phyloP scores from a whole-genome alignment of 371 early-diverging fungal genomes.

The Mortierella polycephala region DNA sequence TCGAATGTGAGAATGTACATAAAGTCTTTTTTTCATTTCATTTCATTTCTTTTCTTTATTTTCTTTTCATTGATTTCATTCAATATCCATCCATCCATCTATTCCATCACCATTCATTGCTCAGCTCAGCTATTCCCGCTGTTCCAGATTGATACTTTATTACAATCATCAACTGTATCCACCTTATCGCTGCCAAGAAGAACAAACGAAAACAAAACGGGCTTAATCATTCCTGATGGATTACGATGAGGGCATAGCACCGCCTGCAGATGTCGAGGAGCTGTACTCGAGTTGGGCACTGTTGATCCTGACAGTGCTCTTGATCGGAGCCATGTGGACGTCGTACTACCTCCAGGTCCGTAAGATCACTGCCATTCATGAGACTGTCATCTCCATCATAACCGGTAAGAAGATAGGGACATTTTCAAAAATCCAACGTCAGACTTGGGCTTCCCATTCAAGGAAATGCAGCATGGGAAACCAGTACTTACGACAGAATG shows the following conservation, averaged over 20 bases:
- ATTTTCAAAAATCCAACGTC: background rate
- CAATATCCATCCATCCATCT: background rate
- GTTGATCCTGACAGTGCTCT: slow-evolving; percentile 83
- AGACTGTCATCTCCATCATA: slow-evolving; percentile 92
- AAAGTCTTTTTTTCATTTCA: background rate
- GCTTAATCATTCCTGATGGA: background rate
- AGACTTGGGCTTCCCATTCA: no score
- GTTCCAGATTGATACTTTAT: no score
- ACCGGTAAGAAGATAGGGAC: slow-evolving; percentile 64
- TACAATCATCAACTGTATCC: no score
- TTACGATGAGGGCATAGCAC: slow-evolving; percentile 22
- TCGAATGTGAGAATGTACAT: background rate
- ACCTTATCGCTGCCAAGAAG: no score
- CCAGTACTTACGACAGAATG: no score
- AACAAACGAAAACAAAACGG: background rate
- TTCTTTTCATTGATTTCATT: background rate
- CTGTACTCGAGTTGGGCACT: slow-evolving; percentile 86
- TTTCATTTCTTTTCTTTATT: background rate
- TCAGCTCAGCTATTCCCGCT: background rate
- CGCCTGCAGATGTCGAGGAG: slow-evolving; percentile 72
- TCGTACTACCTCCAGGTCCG: slow-evolving; percentile 87
- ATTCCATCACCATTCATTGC: background rate
- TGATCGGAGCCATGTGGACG: slow-evolving; percentile 85
- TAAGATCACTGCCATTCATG: slow-evolving; percentile 89
- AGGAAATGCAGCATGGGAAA: no score